Conservation (phyloP, 345 rosid genomes). For the Eucalyptus pauciflora region DNA sequence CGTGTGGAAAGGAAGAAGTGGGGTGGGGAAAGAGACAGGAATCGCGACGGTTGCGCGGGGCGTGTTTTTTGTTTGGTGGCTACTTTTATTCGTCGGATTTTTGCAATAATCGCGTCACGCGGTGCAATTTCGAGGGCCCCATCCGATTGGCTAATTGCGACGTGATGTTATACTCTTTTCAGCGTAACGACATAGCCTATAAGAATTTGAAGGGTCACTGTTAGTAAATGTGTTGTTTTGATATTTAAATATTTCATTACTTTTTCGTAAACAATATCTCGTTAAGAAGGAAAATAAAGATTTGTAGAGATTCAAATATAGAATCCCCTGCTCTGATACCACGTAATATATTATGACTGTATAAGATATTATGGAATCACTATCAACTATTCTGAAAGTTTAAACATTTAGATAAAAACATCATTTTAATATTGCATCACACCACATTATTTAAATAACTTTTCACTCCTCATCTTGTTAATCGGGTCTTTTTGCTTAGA, state of each 20-base stretch:
- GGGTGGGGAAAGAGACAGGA: neutral
- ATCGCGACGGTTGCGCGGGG: neutral
- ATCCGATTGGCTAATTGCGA: neutral
- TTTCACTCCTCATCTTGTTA: no score
- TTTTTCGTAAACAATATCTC: neutral
- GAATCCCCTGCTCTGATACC: accelerated
- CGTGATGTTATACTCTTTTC: neutral
- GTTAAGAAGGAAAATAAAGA: accelerated
- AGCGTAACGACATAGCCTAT: neutral
- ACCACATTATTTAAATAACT: no score
- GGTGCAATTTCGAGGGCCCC: neutral
- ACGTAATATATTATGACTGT: accelerated
- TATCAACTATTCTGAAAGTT: no score
- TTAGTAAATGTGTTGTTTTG: no score
- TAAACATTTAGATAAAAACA: no score
- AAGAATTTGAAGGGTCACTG: neutral
- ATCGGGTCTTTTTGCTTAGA: no score
- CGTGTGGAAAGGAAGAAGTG: neutral
- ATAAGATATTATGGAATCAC: no score
- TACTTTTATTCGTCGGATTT: neutral
- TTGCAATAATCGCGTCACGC: neutral
- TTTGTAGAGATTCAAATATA: no score
- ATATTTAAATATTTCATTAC: no score
- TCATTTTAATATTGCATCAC: no score
- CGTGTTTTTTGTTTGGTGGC: neutral